Percentiles rank a stretch among this genome's conserved stretches.
Evolutionary conservation across 192 early-diverging fungal species (phyloP).

Genomic region (Coemansia sp.): DNA sequence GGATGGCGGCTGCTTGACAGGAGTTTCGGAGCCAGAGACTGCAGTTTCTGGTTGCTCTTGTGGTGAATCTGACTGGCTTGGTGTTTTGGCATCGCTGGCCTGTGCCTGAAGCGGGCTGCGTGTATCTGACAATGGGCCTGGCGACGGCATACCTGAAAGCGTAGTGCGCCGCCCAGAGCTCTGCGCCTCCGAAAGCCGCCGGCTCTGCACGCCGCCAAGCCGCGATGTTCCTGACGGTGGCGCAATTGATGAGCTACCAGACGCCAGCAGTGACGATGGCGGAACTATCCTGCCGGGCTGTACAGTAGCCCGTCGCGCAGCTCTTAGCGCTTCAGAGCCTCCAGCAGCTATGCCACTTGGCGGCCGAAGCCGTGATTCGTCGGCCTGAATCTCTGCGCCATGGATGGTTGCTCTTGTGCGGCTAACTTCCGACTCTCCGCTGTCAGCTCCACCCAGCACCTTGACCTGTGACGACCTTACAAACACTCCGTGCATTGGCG

Average conservation of each 20-base stretch:
- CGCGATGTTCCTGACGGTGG: slow-evolving; percentile 14
- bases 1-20: slow-evolving; percentile 4
- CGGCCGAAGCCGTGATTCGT: slow-evolving; percentile 7
- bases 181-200: slow-evolving; percentile 6
- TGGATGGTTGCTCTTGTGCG: slow-evolving; percentile 20
- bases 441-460: slow-evolving; percentile 9
- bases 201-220: slow-evolving; percentile 9
- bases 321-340: slow-evolving; percentile 12
- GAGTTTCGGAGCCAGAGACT: no score
- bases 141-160: slow-evolving; percentile 17
- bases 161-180: slow-evolving; percentile 21
- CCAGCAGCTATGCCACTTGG: background rate
- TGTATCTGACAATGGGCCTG: slow-evolving; percentile 9
- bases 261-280: slow-evolving; percentile 4
- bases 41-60: background rate
- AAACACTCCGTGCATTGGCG: slow-evolving; percentile 71
- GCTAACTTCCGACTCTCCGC: background rate
- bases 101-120: slow-evolving; percentile 32
- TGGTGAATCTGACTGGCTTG: slow-evolving; percentile 3
- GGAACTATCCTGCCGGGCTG: slow-evolving; percentile 19
- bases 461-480: slow-evolving; percentile 65
- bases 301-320: slow-evolving; percentile 17
- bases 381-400: slow-evolving; percentile 23
- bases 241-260: slow-evolving; percentile 8
- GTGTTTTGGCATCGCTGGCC: slow-evolving; percentile 17